A percentile compares a stretch with the other conserved stretches of the same genome.
Conservation (phyloP, 805 yeast genomes). For the Myxozyma kluyveri region DNA sequence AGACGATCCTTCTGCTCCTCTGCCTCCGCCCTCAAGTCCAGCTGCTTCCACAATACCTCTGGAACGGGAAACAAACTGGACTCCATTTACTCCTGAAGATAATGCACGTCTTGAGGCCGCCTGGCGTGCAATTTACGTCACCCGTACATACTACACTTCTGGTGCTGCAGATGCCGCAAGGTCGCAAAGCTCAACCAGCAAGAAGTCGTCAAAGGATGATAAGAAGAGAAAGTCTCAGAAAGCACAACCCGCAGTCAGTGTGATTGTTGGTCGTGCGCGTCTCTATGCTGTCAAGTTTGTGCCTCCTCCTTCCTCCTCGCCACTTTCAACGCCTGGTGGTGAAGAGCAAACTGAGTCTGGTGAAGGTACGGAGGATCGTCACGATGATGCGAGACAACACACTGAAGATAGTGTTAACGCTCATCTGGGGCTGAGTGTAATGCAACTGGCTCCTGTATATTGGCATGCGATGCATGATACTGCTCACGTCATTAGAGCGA, state of each 20-base stretch:
- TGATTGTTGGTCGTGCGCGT: conserved; percentile 29
- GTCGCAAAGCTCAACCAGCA: background rate
- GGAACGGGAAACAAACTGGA: conserved; percentile 37
- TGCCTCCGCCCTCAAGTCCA: conserved; percentile 28
- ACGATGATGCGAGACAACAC: background rate
- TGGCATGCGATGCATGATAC: conserved; percentile 40
- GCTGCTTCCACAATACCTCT: conserved; percentile 27
- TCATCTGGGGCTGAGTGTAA: conserved; percentile 16
- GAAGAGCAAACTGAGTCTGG: background rate
- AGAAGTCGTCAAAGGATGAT: conserved; percentile 7
- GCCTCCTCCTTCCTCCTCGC: conserved; percentile 12
- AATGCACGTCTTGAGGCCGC: conserved; percentile 33
- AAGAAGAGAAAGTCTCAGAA: background rate
- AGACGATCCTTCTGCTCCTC: conserved; percentile 33
- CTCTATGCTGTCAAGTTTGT: conserved; percentile 29
- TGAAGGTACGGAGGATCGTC: background rate
- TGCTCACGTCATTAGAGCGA: conserved; percentile 37
- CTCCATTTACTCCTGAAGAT: conserved; percentile 42
- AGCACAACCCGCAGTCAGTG: conserved; percentile 18
- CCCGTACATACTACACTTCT: conserved; percentile 2
- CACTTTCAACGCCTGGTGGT: conserved; percentile 4
- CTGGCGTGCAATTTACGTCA: conserved; percentile 22
- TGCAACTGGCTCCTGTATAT: conserved; percentile 39
- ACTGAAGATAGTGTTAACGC: background rate
- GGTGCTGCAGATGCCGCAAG: conserved; percentile 5